These are phyloP conservation scores for Phaffomyces antillensis DNA, from an alignment of 805 yeast genomes.

Conservation along the genomic window DNA sequence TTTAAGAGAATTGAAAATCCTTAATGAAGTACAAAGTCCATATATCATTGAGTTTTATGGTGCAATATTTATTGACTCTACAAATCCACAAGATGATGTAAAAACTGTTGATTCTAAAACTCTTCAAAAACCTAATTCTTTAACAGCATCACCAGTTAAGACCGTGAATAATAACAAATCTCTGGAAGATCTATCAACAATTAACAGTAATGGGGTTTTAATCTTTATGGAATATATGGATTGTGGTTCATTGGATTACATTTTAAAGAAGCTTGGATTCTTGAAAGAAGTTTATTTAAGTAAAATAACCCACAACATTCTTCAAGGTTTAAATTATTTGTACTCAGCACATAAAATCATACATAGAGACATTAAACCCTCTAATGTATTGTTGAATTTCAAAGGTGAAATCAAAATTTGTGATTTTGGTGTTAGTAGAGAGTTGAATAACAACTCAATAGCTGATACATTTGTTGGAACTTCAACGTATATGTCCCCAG, in stretches of 20 bases:
- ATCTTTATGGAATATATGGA: slow-evolving; percentile 96
- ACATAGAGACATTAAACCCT: slow-evolving; percentile 94
- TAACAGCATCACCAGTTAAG: slow-evolving; percentile 1
- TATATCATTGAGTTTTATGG: slow-evolving; percentile 89
- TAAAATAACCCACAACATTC: slow-evolving; percentile 66
- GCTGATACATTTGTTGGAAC: slow-evolving; percentile 99
- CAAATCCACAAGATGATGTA: slow-evolving; percentile 1
- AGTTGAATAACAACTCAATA: slow-evolving; percentile 74
- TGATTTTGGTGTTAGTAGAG: slow-evolving; percentile 95
- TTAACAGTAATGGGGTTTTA: slow-evolving; percentile 55
- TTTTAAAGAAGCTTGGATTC: slow-evolving; percentile 53
- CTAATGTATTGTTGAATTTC: slow-evolving; percentile 82
- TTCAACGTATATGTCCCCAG: slow-evolving; percentile 96
- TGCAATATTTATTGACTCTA: slow-evolving; percentile 58
- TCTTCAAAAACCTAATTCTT: not conserved
- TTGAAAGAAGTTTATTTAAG: slow-evolving; percentile 64
- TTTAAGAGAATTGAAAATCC: slow-evolving; percentile 77
- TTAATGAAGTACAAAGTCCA: slow-evolving; percentile 83
- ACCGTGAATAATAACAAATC: slow-evolving; percentile 2
- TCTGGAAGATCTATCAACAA: slow-evolving; percentile 15
- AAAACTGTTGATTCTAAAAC: slow-evolving; percentile 1
- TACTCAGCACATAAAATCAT: slow-evolving; percentile 82
- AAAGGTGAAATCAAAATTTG: slow-evolving; percentile 85
- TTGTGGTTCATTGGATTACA: slow-evolving; percentile 85
- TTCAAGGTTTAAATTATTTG: slow-evolving; percentile 74